Percentiles rank a stretch among this genome's conserved stretches.
Conservation (phyloP, 2,329 filamentous ascomycete genomes). For the Epichloe bromicola region DNA sequence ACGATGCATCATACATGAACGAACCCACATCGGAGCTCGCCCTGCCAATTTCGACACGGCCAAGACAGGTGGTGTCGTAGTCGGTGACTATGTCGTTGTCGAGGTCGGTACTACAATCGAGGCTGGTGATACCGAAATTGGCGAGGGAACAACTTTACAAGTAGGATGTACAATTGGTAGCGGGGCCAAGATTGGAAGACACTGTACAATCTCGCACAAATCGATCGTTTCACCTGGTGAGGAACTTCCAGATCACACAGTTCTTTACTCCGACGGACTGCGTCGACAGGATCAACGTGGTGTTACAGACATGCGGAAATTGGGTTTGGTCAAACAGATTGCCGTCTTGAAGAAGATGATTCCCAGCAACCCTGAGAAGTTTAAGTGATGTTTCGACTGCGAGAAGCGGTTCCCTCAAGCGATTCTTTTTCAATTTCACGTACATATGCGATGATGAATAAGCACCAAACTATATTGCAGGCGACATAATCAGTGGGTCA, state of each 20-base stretch:
- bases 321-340: conserved; percentile 53
- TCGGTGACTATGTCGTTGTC: conserved; percentile 49
- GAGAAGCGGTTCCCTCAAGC: not conserved
- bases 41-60: conserved; percentile 15
- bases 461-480: no score
- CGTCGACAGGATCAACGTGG: conserved; percentile 45
- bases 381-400: conserved; percentile 17
- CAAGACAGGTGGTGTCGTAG: conserved; percentile 34
- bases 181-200: conserved; percentile 50
- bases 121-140: conserved; percentile 47
- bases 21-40: conserved; percentile 39
- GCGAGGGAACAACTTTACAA: conserved; percentile 47
- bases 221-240: conserved; percentile 45
- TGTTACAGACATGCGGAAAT: conserved; percentile 49
- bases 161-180: conserved; percentile 45
- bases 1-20: conserved; percentile 70
- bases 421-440: not conserved
- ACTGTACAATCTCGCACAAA: conserved; percentile 58
- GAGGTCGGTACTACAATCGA: conserved; percentile 50
- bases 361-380: conserved; percentile 45
- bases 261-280: conserved; percentile 53
- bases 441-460: no score
- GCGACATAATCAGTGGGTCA: conserved; percentile 22
- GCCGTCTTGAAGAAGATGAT: conserved; percentile 55
- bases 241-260: conserved; percentile 50